Evolutionary conservation across 305 asterid species (phyloP).

Genomic region (Fraxinus baroniana): DNA sequence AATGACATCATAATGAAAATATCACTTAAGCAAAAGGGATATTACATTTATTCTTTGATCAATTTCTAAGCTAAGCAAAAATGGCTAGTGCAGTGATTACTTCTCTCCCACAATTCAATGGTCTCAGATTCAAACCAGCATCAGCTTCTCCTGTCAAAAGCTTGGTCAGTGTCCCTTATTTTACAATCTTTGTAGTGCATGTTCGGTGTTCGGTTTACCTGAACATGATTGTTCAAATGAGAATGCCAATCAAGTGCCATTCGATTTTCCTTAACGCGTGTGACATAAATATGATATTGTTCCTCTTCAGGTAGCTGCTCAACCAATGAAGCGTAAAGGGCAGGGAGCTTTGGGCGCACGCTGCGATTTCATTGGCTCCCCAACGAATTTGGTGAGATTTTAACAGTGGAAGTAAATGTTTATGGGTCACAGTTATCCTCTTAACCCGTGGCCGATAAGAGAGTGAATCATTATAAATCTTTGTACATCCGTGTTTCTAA

Average conservation of each 20-base stretch:
- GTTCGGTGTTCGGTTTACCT: background rate
- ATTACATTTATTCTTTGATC: constrained; percentile 1
- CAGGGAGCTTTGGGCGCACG: constrained; percentile 75
- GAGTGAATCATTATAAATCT: background rate
- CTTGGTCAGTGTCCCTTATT: constrained; percentile 45
- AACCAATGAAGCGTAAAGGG: constrained; percentile 51
- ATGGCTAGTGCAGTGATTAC: constrained; percentile 73
- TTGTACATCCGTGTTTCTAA: background rate
- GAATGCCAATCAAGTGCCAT: background rate
- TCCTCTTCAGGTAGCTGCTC: constrained; percentile 41
- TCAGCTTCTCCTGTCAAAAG: constrained; percentile 51
- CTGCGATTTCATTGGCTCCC: constrained; percentile 84
- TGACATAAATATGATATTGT: background rate
- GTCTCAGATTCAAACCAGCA: constrained; percentile 47
- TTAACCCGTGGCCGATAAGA: background rate
- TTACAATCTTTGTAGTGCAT: background rate
- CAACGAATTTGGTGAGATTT: constrained; percentile 66
- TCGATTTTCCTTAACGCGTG: background rate
- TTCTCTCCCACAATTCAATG: constrained; percentile 74
- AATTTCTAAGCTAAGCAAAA: constrained; percentile 18
- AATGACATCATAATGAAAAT: background rate
- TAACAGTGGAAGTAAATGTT: background rate
- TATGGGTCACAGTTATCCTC: background rate
- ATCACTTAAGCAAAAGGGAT: background rate
- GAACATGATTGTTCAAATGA: background rate